These are phyloP conservation scores for Alternaria arborescens DNA, from an alignment of 2,329 filamentous ascomycete genomes.

Conservation along the genomic window DNA sequence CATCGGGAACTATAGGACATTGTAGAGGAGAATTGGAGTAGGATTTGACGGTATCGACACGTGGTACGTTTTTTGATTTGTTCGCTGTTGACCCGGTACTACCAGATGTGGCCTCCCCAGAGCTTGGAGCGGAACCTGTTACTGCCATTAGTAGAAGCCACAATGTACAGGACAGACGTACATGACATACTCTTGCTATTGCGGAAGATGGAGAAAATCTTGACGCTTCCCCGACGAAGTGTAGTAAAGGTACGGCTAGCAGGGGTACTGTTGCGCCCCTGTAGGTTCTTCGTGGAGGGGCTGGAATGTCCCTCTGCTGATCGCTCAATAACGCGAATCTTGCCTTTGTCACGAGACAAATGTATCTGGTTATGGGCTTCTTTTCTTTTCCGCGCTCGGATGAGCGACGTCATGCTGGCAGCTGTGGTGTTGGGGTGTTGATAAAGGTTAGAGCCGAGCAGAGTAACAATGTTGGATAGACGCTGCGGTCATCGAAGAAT, in stretches of 20 bases:
- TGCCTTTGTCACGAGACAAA: conserved; percentile 40
- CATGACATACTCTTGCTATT: conserved; percentile 37
- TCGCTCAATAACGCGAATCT: conserved; percentile 45
- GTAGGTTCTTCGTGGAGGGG: conserved; percentile 23
- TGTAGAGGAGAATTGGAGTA: conserved; percentile 17
- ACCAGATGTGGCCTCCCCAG: conserved; percentile 12
- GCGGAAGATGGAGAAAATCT: conserved; percentile 48
- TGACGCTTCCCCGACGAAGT: conserved; percentile 43
- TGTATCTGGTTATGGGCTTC: conserved; percentile 30
- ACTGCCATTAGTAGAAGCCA: conserved; percentile 3
- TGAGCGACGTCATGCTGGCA: conserved; percentile 43
- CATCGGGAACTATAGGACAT: conserved; percentile 25
- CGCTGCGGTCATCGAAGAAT: conserved; percentile 4
- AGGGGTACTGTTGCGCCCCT: conserved; percentile 25
- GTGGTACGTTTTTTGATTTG: conserved; percentile 25
- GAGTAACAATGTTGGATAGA: conserved; percentile 13
- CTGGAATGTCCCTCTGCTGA: conserved; percentile 21
- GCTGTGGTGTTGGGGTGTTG: neutral
- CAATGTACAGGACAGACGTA: neutral
- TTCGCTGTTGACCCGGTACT: conserved; percentile 23
- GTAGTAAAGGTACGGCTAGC: conserved; percentile 38
- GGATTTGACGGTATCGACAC: conserved; percentile 10
- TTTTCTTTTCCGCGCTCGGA: conserved; percentile 44
- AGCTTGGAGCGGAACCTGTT: conserved; percentile 27
- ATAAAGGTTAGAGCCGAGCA: neutral